Evolutionary conservation across 768 basidiomycete species (phyloP).

Genomic region (Nidularia pulvinata): DNA sequence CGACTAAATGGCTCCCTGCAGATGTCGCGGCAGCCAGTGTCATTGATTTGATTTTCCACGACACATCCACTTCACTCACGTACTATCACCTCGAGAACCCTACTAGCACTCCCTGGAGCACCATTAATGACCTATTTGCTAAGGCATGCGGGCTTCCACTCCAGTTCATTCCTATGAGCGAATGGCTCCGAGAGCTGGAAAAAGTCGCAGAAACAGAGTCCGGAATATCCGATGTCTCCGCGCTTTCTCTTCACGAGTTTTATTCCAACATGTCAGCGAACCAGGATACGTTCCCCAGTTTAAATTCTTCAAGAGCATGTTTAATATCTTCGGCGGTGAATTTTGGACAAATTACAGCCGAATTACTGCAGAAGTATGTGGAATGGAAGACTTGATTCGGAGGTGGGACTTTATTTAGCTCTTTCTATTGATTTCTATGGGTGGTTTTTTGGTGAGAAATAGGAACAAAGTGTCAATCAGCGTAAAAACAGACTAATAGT

Average conservation of each 20-base stretch:
- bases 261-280: slow-evolving; percentile 1
- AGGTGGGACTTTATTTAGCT: too few species aligned
- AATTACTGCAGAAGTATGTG: slow-evolving; percentile 4
- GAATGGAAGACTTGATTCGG: background rate
- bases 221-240: slow-evolving; percentile 1
- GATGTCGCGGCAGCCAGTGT: slow-evolving; percentile 4
- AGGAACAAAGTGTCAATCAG: too few species aligned
- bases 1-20: slow-evolving; percentile 3
- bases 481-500: too few species aligned
- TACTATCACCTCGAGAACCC: slow-evolving; percentile 9
- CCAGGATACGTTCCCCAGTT: background rate
- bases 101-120: slow-evolving; percentile 4
- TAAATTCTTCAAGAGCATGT: slow-evolving; percentile 2
- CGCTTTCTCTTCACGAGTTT: slow-evolving; percentile 2
- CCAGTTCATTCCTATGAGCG: slow-evolving; percentile 1
- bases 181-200: slow-evolving; percentile 5
- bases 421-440: too few species aligned
- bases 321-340: slow-evolving; percentile 1
- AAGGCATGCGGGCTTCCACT: background rate
- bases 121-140: slow-evolving; percentile 1
- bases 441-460: too few species aligned
- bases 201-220: background rate
- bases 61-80: background rate
- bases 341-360: slow-evolving; percentile 2
- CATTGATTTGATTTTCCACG: slow-evolving; percentile 5